Base-by-base conservation (phyloP, 2,329 filamentous ascomycete genomes). In the Arthrobotrys musiformis region DNA sequence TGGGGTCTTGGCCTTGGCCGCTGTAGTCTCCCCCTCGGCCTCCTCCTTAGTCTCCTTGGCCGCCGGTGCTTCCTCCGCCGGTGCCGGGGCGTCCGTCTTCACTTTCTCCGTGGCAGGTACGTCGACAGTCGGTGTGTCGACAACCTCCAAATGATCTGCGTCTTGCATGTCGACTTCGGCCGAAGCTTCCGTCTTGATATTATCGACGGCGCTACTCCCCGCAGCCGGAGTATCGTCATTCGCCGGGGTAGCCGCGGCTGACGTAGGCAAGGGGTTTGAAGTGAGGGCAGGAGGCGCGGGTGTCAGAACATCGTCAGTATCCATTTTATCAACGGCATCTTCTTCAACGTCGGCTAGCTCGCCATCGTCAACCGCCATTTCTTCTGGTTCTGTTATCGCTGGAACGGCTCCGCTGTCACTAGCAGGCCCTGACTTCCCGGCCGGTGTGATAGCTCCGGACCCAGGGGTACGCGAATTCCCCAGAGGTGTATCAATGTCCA, bases 131-230 rank as follows among this genome's bases (percentile, higher is more conserved):
- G 67, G 66, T 9, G 73, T 61, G 15, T 68, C 67, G 33, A 61
- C 33, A 42, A 48, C 70, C 73, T 76, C 72, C 54, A 54, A 37
- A 5, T 56, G 52, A 58, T 70, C 72, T 24, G 70, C 74, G n/a
- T 79, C 77, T 28, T 79, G 66, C 74, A 79, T 75, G 28, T 70
- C 77, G 26, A 70, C 74, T 33, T 80, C 79, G 26, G 70, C 74
- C 15, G 75, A 33, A 28, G 58, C 73, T 26, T 78, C 75, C 28
- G 15, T 15, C 60, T 70, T 70, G 24, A 40, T 58, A 35, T 46
- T 26, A 63, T 70, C 58, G 46, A 40, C 56, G 11, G 56, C 37
- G 50, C 8, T 70, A 28, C 54, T 64, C 37, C 40, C 77, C 54
- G 7, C 66, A 63, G 40, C 50, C 50, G 33, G 68, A 28, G 63